Evolutionary conservation across 2,329 filamentous ascomycete genomes (phyloP), one percentile per base, ranked within the genome.

Genomic region (Diplocarpon rosae): DNA sequence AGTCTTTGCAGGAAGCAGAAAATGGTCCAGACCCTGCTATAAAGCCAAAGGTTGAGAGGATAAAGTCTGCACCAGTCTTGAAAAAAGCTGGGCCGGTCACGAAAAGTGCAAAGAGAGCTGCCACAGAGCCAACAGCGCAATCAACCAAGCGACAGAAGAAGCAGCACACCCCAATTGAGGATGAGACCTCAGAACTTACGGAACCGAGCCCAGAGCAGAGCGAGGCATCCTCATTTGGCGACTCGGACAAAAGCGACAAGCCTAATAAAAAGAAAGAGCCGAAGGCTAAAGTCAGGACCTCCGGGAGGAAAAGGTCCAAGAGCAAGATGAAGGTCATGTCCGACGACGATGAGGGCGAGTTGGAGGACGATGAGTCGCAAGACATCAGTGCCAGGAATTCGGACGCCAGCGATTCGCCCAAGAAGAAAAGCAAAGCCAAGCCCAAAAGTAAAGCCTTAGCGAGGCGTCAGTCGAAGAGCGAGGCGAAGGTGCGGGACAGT

Each of bases 1-100:
- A 55, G 39, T 51, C 47, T 13, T 29, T 42, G 41, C 42, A 35
- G 37, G 37, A 32, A 29, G 31, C 38, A 31, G 46, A 35, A 32
- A 32, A 7, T 24, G 20, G 20, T 7, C 20, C 40, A 33, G 46
- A 34, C 17, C n/a, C 40, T 24, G 36, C 35, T 1, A 44, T 35
- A 12, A 39, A 41, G 27, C 42, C 49, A 16, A 37, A 48, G 38
- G 39, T 30, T 12, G 43, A 41, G 40, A 47, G 39, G 39, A 50
- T 52, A 27, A 76, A 71, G 62, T 72, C 76, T 13, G 65, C 72
- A 3, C 78, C 20, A 3, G 20, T 24, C 20, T 7, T 79, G 33
- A 52, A 53, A 15, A 44, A 51, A 16, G 39, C 49, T 27, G 56
- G 52, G 14, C 45, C 57, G 16, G 55, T 42, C 43, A 56, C 46